Evolutionary conservation across 2,329 filamentous ascomycete genomes (phyloP).

Genomic region (Talaromyces sp.): DNA sequence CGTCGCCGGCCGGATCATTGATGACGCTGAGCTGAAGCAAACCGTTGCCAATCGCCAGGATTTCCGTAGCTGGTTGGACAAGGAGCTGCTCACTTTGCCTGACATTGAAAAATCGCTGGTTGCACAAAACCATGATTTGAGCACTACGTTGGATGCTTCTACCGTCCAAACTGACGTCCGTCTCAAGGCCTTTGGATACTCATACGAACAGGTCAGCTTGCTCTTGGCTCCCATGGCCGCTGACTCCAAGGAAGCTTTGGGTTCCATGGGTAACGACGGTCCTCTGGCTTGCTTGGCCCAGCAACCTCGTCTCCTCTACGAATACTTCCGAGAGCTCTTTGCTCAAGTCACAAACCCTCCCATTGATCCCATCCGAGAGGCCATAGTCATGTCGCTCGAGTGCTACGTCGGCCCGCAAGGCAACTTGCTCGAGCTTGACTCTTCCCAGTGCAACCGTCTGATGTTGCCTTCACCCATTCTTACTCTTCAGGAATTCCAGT

Average conservation of each 20-base stretch:
- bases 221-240: constrained; percentile 92
- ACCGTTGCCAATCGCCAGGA: constrained; percentile 82
- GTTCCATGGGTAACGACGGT: constrained; percentile 97
- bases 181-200: constrained; percentile 85
- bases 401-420: constrained; percentile 95
- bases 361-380: constrained; percentile 94
- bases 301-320: constrained; percentile 81
- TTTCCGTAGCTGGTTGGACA: constrained; percentile 83
- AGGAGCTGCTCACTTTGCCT: constrained; percentile 76
- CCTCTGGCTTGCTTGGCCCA: constrained; percentile 87
- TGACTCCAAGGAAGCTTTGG: constrained; percentile 93
- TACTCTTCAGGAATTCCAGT: constrained; percentile 85
- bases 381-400: constrained; percentile 95
- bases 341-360: constrained; percentile 97
- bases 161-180: constrained; percentile 79
- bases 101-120: constrained; percentile 61
- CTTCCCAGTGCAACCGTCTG: constrained; percentile 79
- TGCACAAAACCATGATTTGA: constrained; percentile 56
- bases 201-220: constrained; percentile 89
- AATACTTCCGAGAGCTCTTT: constrained; percentile 97
- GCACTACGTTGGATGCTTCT: constrained; percentile 60
- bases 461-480: constrained; percentile 84
- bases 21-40: constrained; percentile 85
- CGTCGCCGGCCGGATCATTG: constrained; percentile 83
- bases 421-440: constrained; percentile 89